Percentiles rank a stretch among this genome's conserved stretches.
Evolutionary conservation across 495 filamentous ascomycete species (phyloP).

Genomic region (Tuber indicum): DNA sequence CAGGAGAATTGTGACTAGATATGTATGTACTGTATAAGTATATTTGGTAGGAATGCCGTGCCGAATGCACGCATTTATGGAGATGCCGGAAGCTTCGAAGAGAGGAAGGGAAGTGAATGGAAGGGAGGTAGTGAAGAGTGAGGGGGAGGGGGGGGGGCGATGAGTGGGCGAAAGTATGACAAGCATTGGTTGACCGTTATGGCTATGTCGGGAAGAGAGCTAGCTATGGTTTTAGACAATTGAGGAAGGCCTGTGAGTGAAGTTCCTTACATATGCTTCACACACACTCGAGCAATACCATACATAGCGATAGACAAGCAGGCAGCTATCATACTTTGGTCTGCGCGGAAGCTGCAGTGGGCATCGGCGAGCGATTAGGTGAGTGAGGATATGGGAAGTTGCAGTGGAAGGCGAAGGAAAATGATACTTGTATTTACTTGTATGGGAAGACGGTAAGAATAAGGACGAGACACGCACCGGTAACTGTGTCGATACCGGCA

Average conservation of each 20-base stretch:
- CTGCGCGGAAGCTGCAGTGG: not conserved
- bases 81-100: not conserved
- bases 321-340: not conserved
- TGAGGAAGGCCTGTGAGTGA: not conserved
- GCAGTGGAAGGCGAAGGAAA: not conserved
- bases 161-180: not conserved
- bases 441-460: not conserved
- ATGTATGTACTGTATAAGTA: not conserved
- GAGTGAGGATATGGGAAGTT: not conserved
- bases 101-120: not conserved
- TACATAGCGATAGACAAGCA: not conserved
- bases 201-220: not conserved
- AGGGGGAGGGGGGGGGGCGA: not conserved
- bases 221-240: not conserved
- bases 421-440: not conserved
- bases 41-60: not conserved
- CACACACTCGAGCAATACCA: not conserved
- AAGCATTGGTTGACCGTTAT: conserved; percentile 11
- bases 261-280: not conserved
- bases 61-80: conserved; percentile 3
- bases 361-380: not conserved
- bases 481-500: not conserved
- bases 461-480: not conserved
- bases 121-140: not conserved
- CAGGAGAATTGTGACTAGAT: conserved; percentile 5